A percentile compares a stretch with the other conserved stretches of the same genome.
phyloP scores from a whole-genome alignment of 441 rosid species.

The Macaranga tanarius region DNA sequence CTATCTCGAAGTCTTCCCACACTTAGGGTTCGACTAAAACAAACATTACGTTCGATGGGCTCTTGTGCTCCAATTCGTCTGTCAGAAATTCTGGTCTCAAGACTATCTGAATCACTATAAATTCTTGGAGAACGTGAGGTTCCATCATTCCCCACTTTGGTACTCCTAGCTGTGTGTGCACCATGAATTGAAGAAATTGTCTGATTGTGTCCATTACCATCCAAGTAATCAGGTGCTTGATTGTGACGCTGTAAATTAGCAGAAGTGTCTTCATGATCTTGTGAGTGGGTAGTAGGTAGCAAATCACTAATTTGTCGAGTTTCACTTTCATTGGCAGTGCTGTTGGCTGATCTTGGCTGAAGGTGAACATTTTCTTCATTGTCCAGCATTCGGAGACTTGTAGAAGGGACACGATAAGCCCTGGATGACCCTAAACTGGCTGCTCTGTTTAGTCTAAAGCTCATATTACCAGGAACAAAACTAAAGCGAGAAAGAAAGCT shows the following conservation, averaged over 20 bases:
- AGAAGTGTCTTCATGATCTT: constrained; percentile 24
- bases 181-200: constrained; percentile 31
- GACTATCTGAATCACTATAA: constrained; percentile 41
- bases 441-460: constrained; percentile 75
- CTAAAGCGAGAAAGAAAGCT: constrained; percentile 79
- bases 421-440: constrained; percentile 75
- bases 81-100: constrained; percentile 50
- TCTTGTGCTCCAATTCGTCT: constrained; percentile 61
- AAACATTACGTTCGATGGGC: constrained; percentile 75
- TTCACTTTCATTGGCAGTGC: constrained; percentile 34
- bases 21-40: constrained; percentile 89
- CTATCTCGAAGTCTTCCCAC: constrained; percentile 98
- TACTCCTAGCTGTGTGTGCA: constrained; percentile 36
- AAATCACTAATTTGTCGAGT: constrained; percentile 30
- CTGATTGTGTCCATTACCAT: constrained; percentile 20
- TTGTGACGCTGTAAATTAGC: constrained; percentile 19
- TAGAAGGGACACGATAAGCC: constrained; percentile 49
- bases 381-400: constrained; percentile 37
- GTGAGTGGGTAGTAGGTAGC: constrained; percentile 14
- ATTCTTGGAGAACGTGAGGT: constrained; percentile 40
- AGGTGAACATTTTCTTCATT: constrained; percentile 38
- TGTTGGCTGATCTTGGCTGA: constrained; percentile 35
- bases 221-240: constrained; percentile 25
- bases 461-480: constrained; percentile 69
- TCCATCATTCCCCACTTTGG: constrained; percentile 37